phyloP scores from a whole-genome alignment of 2,329 filamentous ascomycete genomes.

The Coleophoma cylindrospora region DNA sequence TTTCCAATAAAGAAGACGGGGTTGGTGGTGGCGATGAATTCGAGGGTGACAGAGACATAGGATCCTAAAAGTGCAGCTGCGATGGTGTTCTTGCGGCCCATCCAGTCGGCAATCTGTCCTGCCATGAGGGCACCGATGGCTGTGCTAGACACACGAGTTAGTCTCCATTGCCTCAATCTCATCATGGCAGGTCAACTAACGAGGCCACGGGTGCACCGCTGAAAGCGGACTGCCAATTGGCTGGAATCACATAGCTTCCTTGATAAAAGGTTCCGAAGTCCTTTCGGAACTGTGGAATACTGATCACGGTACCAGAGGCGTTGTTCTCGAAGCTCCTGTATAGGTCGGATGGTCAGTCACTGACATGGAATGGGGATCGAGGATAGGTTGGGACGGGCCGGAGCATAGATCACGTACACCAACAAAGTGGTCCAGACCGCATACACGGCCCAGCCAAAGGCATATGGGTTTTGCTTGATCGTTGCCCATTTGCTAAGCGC shows the following conservation, averaged over 20 bases:
- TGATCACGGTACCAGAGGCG: conserved; percentile 33
- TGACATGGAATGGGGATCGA: no score
- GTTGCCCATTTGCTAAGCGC: not conserved
- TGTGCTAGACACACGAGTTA: not conserved
- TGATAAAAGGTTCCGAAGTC: conserved; percentile 34
- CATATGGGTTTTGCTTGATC: not conserved
- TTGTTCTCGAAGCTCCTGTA: conserved; percentile 31
- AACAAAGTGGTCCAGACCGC: not conserved
- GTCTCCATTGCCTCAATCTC: not conserved
- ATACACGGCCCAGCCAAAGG: not conserved
- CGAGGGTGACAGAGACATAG: conserved; percentile 18
- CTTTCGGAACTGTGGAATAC: conserved; percentile 35
- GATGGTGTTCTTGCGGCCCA: not conserved
- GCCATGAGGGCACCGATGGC: conserved; percentile 28
- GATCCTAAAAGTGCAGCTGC: not conserved
- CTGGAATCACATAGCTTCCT: conserved; percentile 32
- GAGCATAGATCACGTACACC: not conserved
- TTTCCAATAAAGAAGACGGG: conserved; percentile 39
- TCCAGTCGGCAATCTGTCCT: conserved; percentile 29
- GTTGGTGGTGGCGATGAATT: conserved; percentile 26
- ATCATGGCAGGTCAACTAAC: conserved; percentile 12
- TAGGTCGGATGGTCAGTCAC: conserved; percentile 31
- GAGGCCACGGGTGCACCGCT: conserved; percentile 34
- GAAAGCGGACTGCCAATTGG: conserved; percentile 38
- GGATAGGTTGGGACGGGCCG: no score